Evolutionary conservation across 208 protist species (phyloP), one percentile per base, ranked within the genome.

Genomic region (Crithidia thermophila): DNA sequence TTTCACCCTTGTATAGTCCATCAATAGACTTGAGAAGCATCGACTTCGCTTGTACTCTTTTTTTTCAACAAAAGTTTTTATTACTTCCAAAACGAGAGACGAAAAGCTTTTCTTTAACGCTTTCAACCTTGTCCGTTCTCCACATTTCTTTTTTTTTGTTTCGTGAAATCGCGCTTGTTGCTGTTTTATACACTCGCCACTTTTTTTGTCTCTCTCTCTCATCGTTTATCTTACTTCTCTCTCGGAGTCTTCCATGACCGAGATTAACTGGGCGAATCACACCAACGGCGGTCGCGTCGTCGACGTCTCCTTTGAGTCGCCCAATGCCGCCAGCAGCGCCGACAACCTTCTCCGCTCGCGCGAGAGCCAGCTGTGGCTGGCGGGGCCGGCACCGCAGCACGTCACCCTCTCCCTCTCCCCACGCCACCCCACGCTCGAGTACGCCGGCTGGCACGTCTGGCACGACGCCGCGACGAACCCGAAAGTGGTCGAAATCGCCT

Each of bases 381-480:
- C 91, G 8, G 85, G 84, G 3, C 79, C 86, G 21, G 84, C 83
- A 2, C 91, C 91, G 49, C 91, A 96, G 59, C 77, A 91, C 52
- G 91, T 96, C 18, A 91, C 78, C 16, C 57, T 96, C 9, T 27
- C 55, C 11, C 60, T 96, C 13, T 51, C 55, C 14, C 13, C 72
- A 30, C 50, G 23, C 1, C 91, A 94, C 67, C 88, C 91, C 2
- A 80, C 84, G 1, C 75, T 96, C 50, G 75, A 56, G 21, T 96
- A 87, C 70, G 87, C 75, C 7, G 91, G 91, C 3, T 96, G 91
- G 88, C 78, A 94, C 36, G 91, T 96, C 16, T 93, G 86, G 87
- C 87, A 92, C 51, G 87, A 94, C 66, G 92, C 91, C 65, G 43
- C 87, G 18, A 94, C 86, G 6, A 96, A 96, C 78, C 88, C 88